Evolutionary conservation across 2,329 filamentous ascomycete species (phyloP).

Genomic region (Penicillium sp.): DNA sequence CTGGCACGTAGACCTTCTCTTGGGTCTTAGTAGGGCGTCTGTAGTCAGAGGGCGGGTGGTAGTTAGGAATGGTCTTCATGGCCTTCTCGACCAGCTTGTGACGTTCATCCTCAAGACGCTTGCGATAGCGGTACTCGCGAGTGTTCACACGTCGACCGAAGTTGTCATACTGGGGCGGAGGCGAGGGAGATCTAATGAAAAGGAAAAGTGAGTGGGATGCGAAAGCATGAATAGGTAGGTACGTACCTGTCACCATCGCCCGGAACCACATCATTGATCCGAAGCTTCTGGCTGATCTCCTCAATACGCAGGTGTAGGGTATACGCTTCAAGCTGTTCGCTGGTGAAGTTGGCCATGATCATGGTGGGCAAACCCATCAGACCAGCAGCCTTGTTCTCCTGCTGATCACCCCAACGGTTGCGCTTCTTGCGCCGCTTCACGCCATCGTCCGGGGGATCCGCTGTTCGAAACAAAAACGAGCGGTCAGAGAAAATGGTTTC

Average conservation of each 20-base stretch:
- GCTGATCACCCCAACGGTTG: slow-evolving; percentile 96
- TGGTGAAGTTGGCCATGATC: slow-evolving; percentile 97
- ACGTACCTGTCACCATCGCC: slow-evolving; percentile 88
- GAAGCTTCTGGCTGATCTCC: slow-evolving; percentile 98
- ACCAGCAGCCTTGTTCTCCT: slow-evolving; percentile 97
- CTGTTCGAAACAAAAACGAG: slow-evolving; percentile 25
- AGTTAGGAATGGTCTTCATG: slow-evolving; percentile 99
- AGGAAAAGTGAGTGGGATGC: slow-evolving; percentile 18
- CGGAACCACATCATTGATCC: slow-evolving; percentile 98
- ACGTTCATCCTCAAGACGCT: slow-evolving; percentile 96
- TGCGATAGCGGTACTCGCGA: slow-evolving; percentile 96
- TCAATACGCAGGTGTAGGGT: slow-evolving; percentile 95
- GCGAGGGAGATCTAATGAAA: slow-evolving; percentile 79
- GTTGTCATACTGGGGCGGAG: slow-evolving; percentile 97
- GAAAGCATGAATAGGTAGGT: neutral
- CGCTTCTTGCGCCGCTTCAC: slow-evolving; percentile 93
- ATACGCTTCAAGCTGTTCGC: slow-evolving; percentile 96
- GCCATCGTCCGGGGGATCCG: slow-evolving; percentile 67
- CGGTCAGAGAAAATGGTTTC: slow-evolving; percentile 29
- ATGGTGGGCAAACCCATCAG: slow-evolving; percentile 96
- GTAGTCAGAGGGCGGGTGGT: slow-evolving; percentile 97
- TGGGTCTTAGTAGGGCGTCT: slow-evolving; percentile 99
- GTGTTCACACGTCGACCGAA: slow-evolving; percentile 99
- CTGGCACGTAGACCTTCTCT: slow-evolving; percentile 99
- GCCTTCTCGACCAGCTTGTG: slow-evolving; percentile 99